phyloP scores from a whole-genome alignment of 768 basidiomycete genomes.

The Lentinula sp. region DNA sequence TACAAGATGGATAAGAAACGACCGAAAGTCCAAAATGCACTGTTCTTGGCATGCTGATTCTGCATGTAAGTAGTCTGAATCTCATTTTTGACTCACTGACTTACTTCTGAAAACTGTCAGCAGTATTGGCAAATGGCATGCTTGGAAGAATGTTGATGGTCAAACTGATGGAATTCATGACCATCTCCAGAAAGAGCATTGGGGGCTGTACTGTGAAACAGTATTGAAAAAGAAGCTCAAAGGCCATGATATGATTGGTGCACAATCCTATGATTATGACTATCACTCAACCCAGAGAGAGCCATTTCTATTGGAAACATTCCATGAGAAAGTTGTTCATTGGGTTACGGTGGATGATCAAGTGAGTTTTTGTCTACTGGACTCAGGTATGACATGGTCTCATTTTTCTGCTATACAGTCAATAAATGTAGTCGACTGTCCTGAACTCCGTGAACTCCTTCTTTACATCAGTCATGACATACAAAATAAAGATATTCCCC shows the following conservation, averaged over 20 bases:
- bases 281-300: not conserved
- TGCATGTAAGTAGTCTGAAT: constrained; percentile 4
- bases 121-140: constrained; percentile 9
- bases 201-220: not conserved
- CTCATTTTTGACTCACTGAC: not conserved
- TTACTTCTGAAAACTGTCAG: not conserved
- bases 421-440: constrained; percentile 28
- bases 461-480: constrained; percentile 19
- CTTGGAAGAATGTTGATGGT: constrained; percentile 6
- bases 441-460: constrained; percentile 24
- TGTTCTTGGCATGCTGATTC: constrained; percentile 7
- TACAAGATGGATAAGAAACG: constrained; percentile 1
- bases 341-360: constrained; percentile 26
- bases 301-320: constrained; percentile 16
- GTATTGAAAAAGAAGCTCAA: not conserved
- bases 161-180: not conserved
- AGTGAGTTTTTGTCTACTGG: constrained; percentile 11
- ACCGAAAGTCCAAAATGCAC: constrained; percentile 14
- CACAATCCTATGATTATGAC: no score
- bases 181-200: not conserved
- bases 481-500: constrained; percentile 25
- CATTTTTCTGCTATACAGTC: constrained; percentile 18
- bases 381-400: not conserved
- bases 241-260: constrained; percentile 2
- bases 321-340: constrained; percentile 11